Conservation (phyloP, 2,329 filamentous ascomycete genomes). For the Cordyceps cateniannulata region DNA sequence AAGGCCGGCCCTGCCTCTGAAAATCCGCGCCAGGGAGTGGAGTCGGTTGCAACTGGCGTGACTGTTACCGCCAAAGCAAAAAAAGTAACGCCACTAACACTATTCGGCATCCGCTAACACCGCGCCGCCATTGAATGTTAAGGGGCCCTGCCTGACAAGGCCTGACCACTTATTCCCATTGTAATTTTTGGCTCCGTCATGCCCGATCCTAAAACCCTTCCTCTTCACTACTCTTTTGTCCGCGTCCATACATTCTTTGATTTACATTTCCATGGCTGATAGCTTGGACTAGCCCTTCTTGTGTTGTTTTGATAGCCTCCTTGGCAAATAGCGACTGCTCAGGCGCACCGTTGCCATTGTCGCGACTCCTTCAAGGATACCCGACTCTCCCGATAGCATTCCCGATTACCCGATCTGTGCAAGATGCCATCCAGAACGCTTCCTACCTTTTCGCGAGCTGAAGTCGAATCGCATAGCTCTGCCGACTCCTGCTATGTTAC, state of each 20-base stretch:
- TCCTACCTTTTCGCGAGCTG: conserved; percentile 72
- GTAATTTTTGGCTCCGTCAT: background rate
- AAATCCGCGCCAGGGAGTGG: background rate
- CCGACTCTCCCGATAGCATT: conserved; percentile 3
- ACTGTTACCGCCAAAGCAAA: background rate
- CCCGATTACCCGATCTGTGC: background rate
- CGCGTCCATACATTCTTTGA: background rate
- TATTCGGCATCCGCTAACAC: conserved; percentile 6
- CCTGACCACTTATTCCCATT: background rate
- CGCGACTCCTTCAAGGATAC: background rate
- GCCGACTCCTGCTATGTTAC: conserved; percentile 88
- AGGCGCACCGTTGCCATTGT: background rate
- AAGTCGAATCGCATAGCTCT: conserved; percentile 76
- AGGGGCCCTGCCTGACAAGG: background rate
- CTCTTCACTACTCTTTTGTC: background rate
- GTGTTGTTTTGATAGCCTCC: background rate
- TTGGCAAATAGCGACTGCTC: background rate
- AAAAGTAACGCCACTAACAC: conserved; percentile 8
- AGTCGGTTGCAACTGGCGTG: conserved; percentile 5
- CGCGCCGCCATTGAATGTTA: background rate
- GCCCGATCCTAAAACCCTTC: conserved; percentile 5
- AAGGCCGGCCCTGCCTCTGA: background rate
- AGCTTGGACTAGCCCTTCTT: background rate
- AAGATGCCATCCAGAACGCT: conserved; percentile 74
- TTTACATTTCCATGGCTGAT: background rate